Base-by-base conservation (phyloP, 768 basidiomycete genomes). In the Collybia nuda region DNA sequence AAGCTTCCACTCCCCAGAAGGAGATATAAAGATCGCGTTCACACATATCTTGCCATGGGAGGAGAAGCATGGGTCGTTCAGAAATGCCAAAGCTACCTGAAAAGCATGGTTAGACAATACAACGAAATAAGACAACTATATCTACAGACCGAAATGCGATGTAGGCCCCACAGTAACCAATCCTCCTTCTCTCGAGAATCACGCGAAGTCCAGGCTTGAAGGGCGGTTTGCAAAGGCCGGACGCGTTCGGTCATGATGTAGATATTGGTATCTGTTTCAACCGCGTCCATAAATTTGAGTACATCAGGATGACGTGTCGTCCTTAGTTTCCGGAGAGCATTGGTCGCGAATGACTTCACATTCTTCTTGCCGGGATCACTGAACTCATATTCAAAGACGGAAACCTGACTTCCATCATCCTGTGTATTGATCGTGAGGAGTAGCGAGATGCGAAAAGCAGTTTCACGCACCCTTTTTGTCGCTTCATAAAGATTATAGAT, bases 161-260 rank as follows among this genome's bases (percentile, higher is more conserved):
- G 91, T 36, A 98, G 68, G 5, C 95, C 95, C 95, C 95, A 99
- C 4, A 97, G 64, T 18, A 96, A 67, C 89, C 92, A 97, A 58
- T 96, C 93, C 56, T 93, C 89, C 55, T 73, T 78, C 59, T 82
- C 85, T 64, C 79, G 81, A n/a, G 72, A 68, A 42, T 73, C 75
- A 54, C 85, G 86, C 37, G 75, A 74, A 2, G 79, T 72, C 80
- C 86, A 88, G 8, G 81, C 73, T 36, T 81, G 70, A 43, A 97
- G 64, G 1, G 81, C 79, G 6, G 69, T 63, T 12, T 79, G 74
- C 17, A 98, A 71, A 4, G 96, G 92, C 26, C 81, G 77, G 11
- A 98, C 87, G 3, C 92, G 86, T 68, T 99, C 97, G 1, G 97
- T 99, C 78, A 98, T 90, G 60, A 99, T 90, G 65, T 91, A 88